These are phyloP conservation scores for Aspergillus neoniger DNA, from an alignment of 2,329 filamentous ascomycete species.

Conservation along the genomic window DNA sequence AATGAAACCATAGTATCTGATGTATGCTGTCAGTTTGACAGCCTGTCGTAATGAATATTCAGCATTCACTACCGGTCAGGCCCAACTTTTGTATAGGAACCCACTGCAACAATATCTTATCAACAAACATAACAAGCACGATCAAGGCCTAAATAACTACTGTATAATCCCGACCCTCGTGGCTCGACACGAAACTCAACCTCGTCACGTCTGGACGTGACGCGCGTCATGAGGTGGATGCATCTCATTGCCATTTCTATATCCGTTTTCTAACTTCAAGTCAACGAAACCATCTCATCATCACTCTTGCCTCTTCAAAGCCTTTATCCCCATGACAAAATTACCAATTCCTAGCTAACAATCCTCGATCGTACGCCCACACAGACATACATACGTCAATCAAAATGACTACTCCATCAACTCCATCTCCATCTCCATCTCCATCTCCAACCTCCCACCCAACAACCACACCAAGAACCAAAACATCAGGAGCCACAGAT, in stretches of 20 bases:
- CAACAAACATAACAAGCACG: neutral
- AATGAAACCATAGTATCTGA: no score
- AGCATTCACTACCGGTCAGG: no score
- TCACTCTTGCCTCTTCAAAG: no score
- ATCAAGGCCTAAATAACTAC: neutral
- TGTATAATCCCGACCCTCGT: neutral
- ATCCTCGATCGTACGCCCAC: no score
- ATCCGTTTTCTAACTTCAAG: neutral
- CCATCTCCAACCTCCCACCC: slow-evolving; percentile 8
- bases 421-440: slow-evolving; percentile 4
- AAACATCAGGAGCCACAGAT: slow-evolving; percentile 23
- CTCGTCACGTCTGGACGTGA: neutral
- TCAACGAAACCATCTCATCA: no score
- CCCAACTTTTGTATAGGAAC: neutral
- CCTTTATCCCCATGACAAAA: no score
- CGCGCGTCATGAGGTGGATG: neutral
- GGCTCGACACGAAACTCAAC: neutral
- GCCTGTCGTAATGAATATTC: no score
- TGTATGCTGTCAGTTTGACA: no score
- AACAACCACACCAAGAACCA: neutral
- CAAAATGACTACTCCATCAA: neutral
- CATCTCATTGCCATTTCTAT: neutral
- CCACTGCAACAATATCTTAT: neutral
- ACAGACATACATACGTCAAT: no score
- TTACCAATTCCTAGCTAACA: no score